phyloP scores from a whole-genome alignment of 306 rosid genomes.

The Abrus pulchellus region DNA sequence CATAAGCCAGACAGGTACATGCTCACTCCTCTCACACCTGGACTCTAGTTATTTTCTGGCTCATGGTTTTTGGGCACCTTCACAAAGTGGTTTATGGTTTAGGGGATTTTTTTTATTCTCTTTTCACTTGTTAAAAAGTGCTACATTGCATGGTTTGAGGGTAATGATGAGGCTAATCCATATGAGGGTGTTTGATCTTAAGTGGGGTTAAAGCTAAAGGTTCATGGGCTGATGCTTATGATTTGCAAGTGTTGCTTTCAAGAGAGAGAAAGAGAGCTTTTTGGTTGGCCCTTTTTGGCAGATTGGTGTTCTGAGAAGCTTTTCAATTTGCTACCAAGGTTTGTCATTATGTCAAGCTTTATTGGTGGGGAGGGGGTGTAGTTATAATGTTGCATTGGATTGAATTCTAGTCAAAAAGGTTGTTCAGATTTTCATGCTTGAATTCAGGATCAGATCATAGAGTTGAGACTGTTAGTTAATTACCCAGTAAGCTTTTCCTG shows the following conservation, averaged over 20 bases:
- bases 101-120: conserved; percentile 38
- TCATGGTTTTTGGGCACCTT: conserved; percentile 52
- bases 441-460: conserved; percentile 39
- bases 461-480: conserved; percentile 37
- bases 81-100: conserved; percentile 40
- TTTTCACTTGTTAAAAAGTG: conserved; percentile 22
- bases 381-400: conserved; percentile 1
- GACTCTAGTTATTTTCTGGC: conserved; percentile 42
- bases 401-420: conserved; percentile 39
- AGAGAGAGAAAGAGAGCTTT: conserved; percentile 36
- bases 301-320: conserved; percentile 52
- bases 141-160: conserved; percentile 31
- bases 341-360: conserved; percentile 43
- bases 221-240: conserved; percentile 52
- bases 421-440: conserved; percentile 47
- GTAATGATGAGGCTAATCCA: conserved; percentile 47
- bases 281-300: conserved; percentile 47
- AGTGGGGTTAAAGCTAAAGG: conserved; percentile 60
- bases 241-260: conserved; percentile 62
- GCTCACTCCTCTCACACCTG: conserved; percentile 39
- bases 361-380: conserved; percentile 39
- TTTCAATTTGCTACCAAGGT: conserved; percentile 50
- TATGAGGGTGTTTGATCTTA: conserved; percentile 33
- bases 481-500: conserved; percentile 43
- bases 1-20: conserved; percentile 57